Evolutionary conservation across 73 alveolate genomes (phyloP).

Genomic region (Tetrahymena malaccensis): DNA sequence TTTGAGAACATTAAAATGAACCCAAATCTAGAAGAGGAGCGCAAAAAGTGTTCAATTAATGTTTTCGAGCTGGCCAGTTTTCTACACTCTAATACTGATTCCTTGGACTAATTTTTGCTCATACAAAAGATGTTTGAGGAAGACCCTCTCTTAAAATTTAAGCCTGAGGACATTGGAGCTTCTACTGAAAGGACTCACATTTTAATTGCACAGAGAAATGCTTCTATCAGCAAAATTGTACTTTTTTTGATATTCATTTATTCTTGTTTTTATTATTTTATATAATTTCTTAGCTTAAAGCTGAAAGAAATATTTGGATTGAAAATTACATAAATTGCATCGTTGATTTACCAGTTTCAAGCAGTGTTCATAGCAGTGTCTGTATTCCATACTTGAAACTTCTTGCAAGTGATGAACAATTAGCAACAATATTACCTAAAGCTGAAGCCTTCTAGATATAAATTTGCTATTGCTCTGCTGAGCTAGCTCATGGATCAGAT

Average conservation of each 20-base stretch:
- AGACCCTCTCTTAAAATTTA: background rate
- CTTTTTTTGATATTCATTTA: background rate
- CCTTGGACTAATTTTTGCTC: background rate
- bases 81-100: background rate
- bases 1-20: background rate
- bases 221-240: background rate
- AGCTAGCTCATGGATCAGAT: conserved; percentile 85
- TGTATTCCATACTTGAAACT: background rate
- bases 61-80: background rate
- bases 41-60: background rate
- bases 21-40: background rate
- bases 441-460: background rate
- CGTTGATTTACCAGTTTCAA: background rate
- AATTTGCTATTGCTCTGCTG: conserved; percentile 61
- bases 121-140: background rate
- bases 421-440: background rate
- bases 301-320: background rate
- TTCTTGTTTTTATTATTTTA: background rate
- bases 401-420: background rate
- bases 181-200: background rate
- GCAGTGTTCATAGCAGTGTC: background rate
- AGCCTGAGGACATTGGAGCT: background rate
- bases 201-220: background rate
- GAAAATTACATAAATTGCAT: background rate
- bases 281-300: background rate